Conservation (phyloP, 257 asterid species). For the Nicotiana otophora region DNA sequence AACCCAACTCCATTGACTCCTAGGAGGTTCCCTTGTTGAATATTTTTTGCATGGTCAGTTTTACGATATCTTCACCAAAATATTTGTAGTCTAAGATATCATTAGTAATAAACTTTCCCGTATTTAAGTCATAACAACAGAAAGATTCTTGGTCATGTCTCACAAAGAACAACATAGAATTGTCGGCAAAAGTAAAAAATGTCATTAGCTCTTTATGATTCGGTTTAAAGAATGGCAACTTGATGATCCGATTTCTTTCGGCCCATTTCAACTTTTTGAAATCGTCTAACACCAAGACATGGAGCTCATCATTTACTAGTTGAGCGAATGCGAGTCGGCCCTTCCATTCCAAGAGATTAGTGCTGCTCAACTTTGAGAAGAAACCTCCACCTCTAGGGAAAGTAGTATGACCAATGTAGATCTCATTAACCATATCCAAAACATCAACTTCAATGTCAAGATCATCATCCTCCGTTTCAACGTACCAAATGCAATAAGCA, state of each 20-base stretch:
- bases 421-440: too few species aligned
- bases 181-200: not conserved
- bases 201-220: not conserved
- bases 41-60: too few species aligned
- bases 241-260: not conserved
- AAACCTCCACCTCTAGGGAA: not conserved
- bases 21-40: too few species aligned
- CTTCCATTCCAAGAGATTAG: not conserved
- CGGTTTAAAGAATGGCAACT: not conserved
- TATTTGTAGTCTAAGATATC: too few species aligned
- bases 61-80: too few species aligned
- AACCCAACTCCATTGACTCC: too few species aligned
- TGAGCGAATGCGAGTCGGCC: not conserved
- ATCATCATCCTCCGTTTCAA: too few species aligned
- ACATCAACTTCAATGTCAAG: too few species aligned
- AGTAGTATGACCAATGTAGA: too few species aligned
- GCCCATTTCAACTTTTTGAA: not conserved
- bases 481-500: too few species aligned
- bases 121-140: not conserved
- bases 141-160: not conserved
- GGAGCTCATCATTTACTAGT: not conserved
- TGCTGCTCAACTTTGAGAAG: not conserved
- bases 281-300: not conserved
- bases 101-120: not conserved
- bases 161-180: not conserved